phyloP scores from a whole-genome alignment of 805 yeast genomes.

The Candida coquimbonensis region DNA sequence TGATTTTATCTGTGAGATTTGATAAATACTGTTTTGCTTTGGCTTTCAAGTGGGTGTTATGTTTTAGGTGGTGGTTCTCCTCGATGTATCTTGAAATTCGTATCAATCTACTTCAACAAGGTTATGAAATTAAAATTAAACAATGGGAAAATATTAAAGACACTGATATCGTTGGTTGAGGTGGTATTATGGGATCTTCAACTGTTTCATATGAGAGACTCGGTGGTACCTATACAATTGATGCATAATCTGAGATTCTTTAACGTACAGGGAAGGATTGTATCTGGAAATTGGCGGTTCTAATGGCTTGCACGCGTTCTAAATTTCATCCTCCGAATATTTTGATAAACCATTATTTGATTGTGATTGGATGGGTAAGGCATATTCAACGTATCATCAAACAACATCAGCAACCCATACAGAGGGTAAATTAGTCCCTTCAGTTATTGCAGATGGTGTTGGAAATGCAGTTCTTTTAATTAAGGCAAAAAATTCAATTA shows the following conservation, averaged over 20 bases:
- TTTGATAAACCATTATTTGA: slow-evolving; percentile 26
- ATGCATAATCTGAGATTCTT: slow-evolving; percentile 24
- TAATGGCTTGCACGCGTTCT: slow-evolving; percentile 28
- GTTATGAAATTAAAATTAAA: slow-evolving; percentile 28
- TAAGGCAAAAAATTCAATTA: slow-evolving; percentile 27
- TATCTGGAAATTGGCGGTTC: slow-evolving; percentile 36
- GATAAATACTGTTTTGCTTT: slow-evolving; percentile 33
- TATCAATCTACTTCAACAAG: slow-evolving; percentile 27
- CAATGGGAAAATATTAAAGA: slow-evolving; percentile 25
- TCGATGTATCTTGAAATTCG: slow-evolving; percentile 31
- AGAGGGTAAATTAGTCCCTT: slow-evolving; percentile 17
- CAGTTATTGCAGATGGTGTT: slow-evolving; percentile 35
- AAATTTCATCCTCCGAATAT: slow-evolving; percentile 18
- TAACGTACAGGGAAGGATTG: slow-evolving; percentile 23
- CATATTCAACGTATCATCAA: slow-evolving; percentile 40
- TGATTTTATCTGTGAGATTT: slow-evolving; percentile 31
- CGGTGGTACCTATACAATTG: slow-evolving; percentile 25
- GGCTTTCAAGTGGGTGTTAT: slow-evolving; percentile 33
- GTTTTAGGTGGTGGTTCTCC: slow-evolving; percentile 43
- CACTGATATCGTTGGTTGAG: slow-evolving; percentile 19
- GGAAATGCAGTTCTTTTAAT: slow-evolving; percentile 31
- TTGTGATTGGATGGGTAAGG: slow-evolving; percentile 41
- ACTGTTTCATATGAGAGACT: slow-evolving; percentile 36
- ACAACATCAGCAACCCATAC: slow-evolving; percentile 28
- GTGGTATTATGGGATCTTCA: slow-evolving; percentile 38